Evolutionary conservation across 2,329 filamentous ascomycete species (phyloP), one percentile per base, ranked within the genome.

Genomic region (Microsporum canis): DNA sequence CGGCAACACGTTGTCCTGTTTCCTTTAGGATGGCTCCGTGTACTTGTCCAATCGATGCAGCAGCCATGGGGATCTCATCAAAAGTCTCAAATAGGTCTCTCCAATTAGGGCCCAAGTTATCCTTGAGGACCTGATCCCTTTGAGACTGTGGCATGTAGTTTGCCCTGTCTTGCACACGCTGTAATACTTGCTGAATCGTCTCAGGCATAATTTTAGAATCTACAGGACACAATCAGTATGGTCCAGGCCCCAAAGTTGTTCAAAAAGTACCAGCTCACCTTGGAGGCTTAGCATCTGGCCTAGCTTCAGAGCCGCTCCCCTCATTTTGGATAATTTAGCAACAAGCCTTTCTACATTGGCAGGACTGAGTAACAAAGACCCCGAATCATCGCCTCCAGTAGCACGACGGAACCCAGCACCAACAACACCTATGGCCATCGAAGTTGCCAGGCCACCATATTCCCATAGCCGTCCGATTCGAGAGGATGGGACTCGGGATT

Each of bases 201-300:
- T 83, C 84, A 0, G 94, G 94, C 7, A 99, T 82, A 85, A 96
- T 91, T 74, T 96, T 97, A 41, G 89, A 85, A 75, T 99, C 94
- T 80, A 29, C 59, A 47, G 34, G 38, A 23, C 33, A 59, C 17
- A n/a, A 33, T 62, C 61, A 41, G 49, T 17, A 53, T 36, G 63
- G 60, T 38, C 8, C 1, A 59, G 17, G n/a, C 17, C 12, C 23
- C 12, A 7, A 47, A 29, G 4, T 5, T 8, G 7, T 58, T 10
- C 60, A 31, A n/a, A 53, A 29, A 34, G 27, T 55, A 29, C n/a
- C 31, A 60, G 34, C 68, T 60, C 65, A 80, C 80, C 80, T 78
- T 99, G 94, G 70, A 99, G 94, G 72, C 91, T 96, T 80, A 99
- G 88, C 88, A 97, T 94, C 77, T 99, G 94, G 0, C 94, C 95